phyloP scores from a whole-genome alignment of 1,139 yeast genomes.

The Taphrina wiesneri region DNA sequence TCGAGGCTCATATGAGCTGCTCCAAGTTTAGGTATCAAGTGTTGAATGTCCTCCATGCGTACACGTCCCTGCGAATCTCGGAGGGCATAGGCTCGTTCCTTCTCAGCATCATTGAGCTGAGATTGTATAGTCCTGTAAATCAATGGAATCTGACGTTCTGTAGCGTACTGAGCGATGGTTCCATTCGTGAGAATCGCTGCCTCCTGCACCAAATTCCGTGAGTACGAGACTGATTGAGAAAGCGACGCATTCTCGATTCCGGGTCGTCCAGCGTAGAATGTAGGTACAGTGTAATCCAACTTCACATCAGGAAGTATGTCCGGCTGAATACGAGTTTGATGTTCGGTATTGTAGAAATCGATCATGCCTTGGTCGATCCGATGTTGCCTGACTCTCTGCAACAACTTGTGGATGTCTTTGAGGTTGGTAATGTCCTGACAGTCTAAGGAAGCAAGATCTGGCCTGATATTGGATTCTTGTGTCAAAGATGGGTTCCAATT shows the following conservation, averaged over 20 bases:
- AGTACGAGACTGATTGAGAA: background rate
- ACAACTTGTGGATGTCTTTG: conserved; percentile 39
- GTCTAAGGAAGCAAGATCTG: conserved; percentile 1
- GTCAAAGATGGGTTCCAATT: background rate
- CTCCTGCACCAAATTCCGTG: conserved; percentile 32
- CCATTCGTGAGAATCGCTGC: conserved; percentile 54
- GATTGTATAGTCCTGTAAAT: conserved; percentile 56
- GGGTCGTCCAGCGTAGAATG: conserved; percentile 22
- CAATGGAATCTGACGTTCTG: conserved; percentile 55
- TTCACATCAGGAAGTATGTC: conserved; percentile 1
- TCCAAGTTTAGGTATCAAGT: conserved; percentile 1
- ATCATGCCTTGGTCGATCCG: conserved; percentile 20
- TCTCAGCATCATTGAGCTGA: background rate
- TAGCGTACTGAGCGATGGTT: conserved; percentile 58
- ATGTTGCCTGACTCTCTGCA: background rate
- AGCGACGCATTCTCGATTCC: conserved; percentile 1
- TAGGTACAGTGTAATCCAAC: background rate
- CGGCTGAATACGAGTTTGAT: conserved; percentile 8
- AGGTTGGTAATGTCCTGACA: background rate
- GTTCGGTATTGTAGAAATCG: conserved; percentile 5
- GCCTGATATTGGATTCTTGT: background rate
- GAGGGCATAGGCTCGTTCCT: background rate
- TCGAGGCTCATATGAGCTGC: background rate
- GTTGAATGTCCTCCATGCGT: background rate
- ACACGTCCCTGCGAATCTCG: conserved; percentile 8